These are phyloP conservation scores for Epichloe uncinata DNA, from an alignment of 2,329 filamentous ascomycete genomes.

Conservation along the genomic window DNA sequence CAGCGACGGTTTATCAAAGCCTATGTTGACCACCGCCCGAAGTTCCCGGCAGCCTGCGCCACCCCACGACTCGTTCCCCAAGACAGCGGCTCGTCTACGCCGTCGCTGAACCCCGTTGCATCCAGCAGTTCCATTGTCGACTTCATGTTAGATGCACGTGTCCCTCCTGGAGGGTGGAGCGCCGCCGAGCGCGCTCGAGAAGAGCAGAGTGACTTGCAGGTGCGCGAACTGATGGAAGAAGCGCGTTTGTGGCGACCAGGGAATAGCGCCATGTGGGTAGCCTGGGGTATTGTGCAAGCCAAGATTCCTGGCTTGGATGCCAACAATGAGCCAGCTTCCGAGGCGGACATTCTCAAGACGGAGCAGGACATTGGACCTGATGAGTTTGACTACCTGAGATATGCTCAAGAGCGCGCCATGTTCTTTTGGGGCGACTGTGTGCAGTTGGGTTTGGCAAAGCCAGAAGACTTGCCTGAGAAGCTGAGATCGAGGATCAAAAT, in stretches of 20 bases:
- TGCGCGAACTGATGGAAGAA: constrained; percentile 62
- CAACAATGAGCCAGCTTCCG: constrained; percentile 23
- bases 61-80: constrained; percentile 36
- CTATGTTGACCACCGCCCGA: constrained; percentile 72
- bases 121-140: constrained; percentile 43
- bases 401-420: constrained; percentile 78
- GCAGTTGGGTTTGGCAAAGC: constrained; percentile 56
- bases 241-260: constrained; percentile 74
- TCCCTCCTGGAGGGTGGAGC: constrained; percentile 38
- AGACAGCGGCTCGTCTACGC: constrained; percentile 26
- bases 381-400: constrained; percentile 86
- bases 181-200: constrained; percentile 45
- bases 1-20: constrained; percentile 75
- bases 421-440: constrained; percentile 93
- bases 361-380: constrained; percentile 47
- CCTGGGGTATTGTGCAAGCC: constrained; percentile 94
- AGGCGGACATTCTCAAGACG: constrained; percentile 19
- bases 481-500: constrained; percentile 53
- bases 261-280: constrained; percentile 82
- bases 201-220: constrained; percentile 50
- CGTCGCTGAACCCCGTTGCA: constrained; percentile 22
- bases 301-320: constrained; percentile 61
- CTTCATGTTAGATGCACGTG: constrained; percentile 73
- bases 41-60: constrained; percentile 41
- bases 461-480: constrained; percentile 62